Base-by-base conservation (phyloP, 2,329 filamentous ascomycete genomes). In the Aphanocladium album region DNA sequence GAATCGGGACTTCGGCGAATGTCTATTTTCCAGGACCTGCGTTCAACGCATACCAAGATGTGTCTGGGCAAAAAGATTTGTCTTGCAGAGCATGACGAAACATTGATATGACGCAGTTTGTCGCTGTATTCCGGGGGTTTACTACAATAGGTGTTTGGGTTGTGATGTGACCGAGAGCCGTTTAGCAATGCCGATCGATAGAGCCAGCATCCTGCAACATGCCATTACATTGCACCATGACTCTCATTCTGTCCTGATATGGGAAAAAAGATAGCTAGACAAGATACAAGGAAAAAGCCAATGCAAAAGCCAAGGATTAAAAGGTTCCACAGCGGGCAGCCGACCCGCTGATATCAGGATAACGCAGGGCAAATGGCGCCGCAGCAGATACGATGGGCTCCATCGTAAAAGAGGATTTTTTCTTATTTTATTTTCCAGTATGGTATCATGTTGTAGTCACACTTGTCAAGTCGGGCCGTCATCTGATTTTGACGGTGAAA, bases 301-400 rank as follows among this genome's bases (percentile, higher is more conserved):
- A 52, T 52, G 25, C 19, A 21, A 23, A 50, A 23, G 45, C 35
- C 56, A 59, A 59, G 46, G 33, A 23, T 45, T 21, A 21, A 43
- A 27, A 12, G 45, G 56, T 52, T 49, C 56, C 56, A 59, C 56
- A 51, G 56, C 56, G 47, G 56, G 56, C 47, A 57, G n/a, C n/a
- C 55, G 55, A 59, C 56, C 56, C 56, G 56, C 56, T 45, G 56
- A 51, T 59, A 59, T 59, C 56, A 58, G 46, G 23, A 37, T 50
- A 17, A 30, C 46, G 30, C 54, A 46, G 30, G 33, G 51, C 16
- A n/a, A 41, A 41, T 30, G 55, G 46, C 25, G 47, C 46, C 46
- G 47, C 47, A 59, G 47, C 30, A 59, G 56, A 59, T 59, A 59
- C 56, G 56, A 59, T 59, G 56, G 56, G 47, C 56, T 52, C 56